These are phyloP conservation scores for Collariella sp. DNA, from an alignment of 495 filamentous ascomycete species.

Conservation along the genomic window DNA sequence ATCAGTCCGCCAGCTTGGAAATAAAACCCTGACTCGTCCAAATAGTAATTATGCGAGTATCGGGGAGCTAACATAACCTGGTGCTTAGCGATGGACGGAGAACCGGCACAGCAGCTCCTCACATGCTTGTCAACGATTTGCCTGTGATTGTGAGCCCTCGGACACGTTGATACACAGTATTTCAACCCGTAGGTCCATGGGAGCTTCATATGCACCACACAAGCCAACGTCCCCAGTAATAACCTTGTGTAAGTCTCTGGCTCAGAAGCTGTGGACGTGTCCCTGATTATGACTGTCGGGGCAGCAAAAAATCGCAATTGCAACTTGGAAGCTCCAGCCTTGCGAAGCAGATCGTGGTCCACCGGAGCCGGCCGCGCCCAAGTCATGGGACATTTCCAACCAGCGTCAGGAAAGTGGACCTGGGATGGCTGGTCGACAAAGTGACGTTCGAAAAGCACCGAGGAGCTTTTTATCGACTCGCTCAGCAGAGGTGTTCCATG, in stretches of 20 bases:
- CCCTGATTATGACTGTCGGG: background rate
- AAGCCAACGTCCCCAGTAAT: too few relatives aligned
- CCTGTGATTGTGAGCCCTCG: too few relatives aligned
- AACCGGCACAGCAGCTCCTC: background rate
- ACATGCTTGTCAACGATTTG: too few relatives aligned
- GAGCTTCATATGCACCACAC: too few relatives aligned
- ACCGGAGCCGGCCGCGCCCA: background rate
- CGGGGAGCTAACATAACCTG: too few relatives aligned
- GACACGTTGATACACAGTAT: too few relatives aligned
- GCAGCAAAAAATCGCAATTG: slow-evolving; percentile 1
- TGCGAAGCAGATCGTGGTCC: slow-evolving; percentile 5
- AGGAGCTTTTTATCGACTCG: background rate
- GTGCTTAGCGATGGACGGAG: background rate
- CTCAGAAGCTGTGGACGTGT: too few relatives aligned
- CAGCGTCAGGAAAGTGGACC: background rate
- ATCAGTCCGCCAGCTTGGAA: background rate
- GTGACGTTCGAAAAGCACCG: background rate
- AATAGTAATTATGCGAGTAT: background rate
- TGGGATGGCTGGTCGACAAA: background rate
- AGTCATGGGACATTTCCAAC: slow-evolving; percentile 1
- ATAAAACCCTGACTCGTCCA: background rate
- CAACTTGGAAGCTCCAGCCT: slow-evolving; percentile 5
- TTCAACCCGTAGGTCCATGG: too few relatives aligned
- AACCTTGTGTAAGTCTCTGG: background rate
- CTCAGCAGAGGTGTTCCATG: background rate